phyloP scores from a whole-genome alignment of 1,284 basidiomycete species.

The Phlebopus sp. region DNA sequence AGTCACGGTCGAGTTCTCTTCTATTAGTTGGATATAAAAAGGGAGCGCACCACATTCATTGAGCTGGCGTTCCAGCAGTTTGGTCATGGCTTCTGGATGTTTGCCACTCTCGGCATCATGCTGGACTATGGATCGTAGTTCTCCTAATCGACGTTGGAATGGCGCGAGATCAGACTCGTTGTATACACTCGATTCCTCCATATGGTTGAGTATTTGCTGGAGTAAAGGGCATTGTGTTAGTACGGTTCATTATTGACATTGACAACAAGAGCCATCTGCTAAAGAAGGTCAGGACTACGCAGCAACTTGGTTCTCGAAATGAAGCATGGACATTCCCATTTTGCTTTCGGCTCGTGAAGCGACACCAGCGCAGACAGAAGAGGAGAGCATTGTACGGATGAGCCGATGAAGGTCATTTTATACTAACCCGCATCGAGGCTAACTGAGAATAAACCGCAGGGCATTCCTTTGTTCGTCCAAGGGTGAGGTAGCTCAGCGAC shows the following conservation, averaged over 20 bases:
- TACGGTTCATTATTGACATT: conserved; percentile 25
- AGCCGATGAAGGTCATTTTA: conserved; percentile 10
- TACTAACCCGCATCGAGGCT: conserved; percentile 87
- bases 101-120: conserved; percentile 79
- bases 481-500: conserved; percentile 90
- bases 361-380: conserved; percentile 4
- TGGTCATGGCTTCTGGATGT: conserved; percentile 86
- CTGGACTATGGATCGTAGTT: conserved; percentile 81
- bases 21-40: conserved; percentile 9
- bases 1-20: conserved; percentile 1
- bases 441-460: conserved; percentile 94
- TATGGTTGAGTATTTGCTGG: conserved; percentile 90
- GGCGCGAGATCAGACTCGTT: conserved; percentile 87
- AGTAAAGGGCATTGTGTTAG: conserved; percentile 23
- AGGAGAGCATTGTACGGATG: conserved; percentile 3
- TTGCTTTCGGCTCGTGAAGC: not conserved
- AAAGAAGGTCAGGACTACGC: conserved; percentile 23
- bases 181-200: conserved; percentile 92
- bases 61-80: conserved; percentile 86
- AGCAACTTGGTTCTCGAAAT: conserved; percentile 12
- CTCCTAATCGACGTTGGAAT: conserved; percentile 76
- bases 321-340: conserved; percentile 5
- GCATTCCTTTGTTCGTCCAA: conserved; percentile 90
- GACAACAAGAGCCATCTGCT: conserved; percentile 23
- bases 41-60: conserved; percentile 81